These are phyloP conservation scores for Vitellaria paradoxa DNA, from an alignment of 179 eudicot genomes.

Conservation along the genomic window DNA sequence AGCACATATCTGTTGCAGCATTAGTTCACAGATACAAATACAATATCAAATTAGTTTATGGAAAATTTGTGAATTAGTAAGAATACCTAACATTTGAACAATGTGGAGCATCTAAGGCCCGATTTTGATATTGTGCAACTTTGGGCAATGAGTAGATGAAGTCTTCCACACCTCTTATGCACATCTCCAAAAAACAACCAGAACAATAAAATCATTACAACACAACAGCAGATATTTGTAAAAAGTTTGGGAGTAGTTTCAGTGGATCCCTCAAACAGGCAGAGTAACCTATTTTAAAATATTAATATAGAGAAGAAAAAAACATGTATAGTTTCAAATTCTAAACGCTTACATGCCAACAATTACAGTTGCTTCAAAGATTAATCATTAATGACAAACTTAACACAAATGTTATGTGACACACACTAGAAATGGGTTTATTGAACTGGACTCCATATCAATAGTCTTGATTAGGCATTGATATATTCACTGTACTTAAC, in stretches of 20 bases:
- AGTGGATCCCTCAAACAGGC: neutral
- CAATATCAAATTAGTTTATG: neutral
- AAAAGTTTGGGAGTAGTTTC: neutral
- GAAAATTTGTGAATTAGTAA: neutral
- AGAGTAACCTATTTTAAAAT: neutral
- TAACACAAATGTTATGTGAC: neutral
- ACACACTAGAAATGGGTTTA: neutral
- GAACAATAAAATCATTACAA: neutral
- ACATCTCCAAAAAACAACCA: neutral
- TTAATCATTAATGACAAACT: neutral
- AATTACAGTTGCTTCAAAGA: neutral
- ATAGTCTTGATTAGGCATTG: neutral
- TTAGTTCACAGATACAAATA: neutral
- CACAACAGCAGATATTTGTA: neutral
- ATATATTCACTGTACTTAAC: slow-evolving; percentile 11
- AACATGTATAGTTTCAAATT: neutral
- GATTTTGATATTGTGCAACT: neutral
- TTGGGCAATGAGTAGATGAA: neutral
- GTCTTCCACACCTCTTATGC: neutral
- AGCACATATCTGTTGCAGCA: neutral
- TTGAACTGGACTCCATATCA: neutral
- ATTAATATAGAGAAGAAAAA: neutral
- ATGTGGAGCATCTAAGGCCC: neutral
- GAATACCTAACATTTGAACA: neutral
- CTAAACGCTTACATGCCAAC: neutral